phyloP scores from a whole-genome alignment of 2,329 filamentous ascomycete genomes.

The Phaeosphaeriaceae sp. region DNA sequence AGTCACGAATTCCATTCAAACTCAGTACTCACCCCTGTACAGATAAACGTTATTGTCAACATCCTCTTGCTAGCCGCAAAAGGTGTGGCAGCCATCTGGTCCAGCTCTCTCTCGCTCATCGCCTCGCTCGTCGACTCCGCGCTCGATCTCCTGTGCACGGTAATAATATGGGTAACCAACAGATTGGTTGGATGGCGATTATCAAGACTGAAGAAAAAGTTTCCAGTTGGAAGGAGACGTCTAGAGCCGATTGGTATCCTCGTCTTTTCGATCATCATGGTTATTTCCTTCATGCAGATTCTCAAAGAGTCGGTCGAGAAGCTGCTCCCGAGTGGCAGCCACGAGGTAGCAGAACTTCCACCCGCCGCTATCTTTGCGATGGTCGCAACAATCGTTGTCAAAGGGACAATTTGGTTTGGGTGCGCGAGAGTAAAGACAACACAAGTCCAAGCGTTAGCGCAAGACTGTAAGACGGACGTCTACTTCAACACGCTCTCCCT shows the following conservation, averaged over 20 bases:
- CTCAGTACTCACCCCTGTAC: slow-evolving; percentile 8
- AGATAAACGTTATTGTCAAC: slow-evolving; percentile 68
- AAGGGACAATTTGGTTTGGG: slow-evolving; percentile 67
- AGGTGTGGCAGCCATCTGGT: slow-evolving; percentile 61
- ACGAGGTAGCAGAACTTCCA: slow-evolving; percentile 59
- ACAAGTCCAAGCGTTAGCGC: slow-evolving; percentile 68
- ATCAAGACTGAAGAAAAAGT: slow-evolving; percentile 57
- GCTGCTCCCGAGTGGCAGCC: slow-evolving; percentile 59
- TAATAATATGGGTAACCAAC: slow-evolving; percentile 68
- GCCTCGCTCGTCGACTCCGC: slow-evolving; percentile 69
- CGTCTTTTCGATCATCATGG: slow-evolving; percentile 68
- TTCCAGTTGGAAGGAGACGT: slow-evolving; percentile 60
- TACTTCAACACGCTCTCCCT: slow-evolving; percentile 70
- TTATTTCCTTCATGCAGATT: slow-evolving; percentile 68
- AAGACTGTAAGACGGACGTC: slow-evolving; percentile 68
- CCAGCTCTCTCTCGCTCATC: slow-evolving; percentile 66
- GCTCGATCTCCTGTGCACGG: slow-evolving; percentile 65
- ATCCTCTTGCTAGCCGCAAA: slow-evolving; percentile 64
- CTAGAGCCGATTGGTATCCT: slow-evolving; percentile 69
- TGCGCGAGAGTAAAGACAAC: slow-evolving; percentile 68
- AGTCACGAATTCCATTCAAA: neutral
- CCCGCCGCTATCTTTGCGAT: slow-evolving; percentile 64
- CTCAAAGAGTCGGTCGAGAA: slow-evolving; percentile 67
- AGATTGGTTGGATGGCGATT: slow-evolving; percentile 65
- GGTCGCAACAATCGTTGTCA: slow-evolving; percentile 64